Evolutionary conservation across 306 rosid species (phyloP), one percentile per base, ranked within the genome.

Genomic region (Medicago lupulina): DNA sequence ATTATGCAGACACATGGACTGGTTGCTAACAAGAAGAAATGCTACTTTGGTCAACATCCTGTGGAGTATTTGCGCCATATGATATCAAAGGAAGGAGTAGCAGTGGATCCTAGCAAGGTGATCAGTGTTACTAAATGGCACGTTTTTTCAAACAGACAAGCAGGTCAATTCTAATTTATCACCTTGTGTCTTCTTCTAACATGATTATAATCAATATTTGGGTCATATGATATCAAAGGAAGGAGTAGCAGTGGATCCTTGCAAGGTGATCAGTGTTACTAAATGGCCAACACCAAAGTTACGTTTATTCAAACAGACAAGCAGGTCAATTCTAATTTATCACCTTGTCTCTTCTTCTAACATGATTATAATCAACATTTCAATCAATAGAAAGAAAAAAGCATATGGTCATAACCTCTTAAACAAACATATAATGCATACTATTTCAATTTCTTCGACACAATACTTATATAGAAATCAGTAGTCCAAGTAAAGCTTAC

Each of bases 401-500:
- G 47, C 59, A n/a, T 10, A 67, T 14, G 6, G 11, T 60, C 58
- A 59, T 50, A 47, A 60, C 46, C 51, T 54, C 57, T 19, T 50
- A 39, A 75, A 55, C 13, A 21, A 15, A 67, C 31, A 69, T 17
- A 28, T 9, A 10, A 5, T 39, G 51, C 25, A 44, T 23, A 74
- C n/a, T n/a, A n/a, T n/a, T 21, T 82, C 21, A 54, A 62, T 43
- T 2, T 21, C 16, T 15, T 67, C 18, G 10, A 70, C 60, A 40
- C 49, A 18, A 18, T 40, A 38, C 28, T 50, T 31, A 5, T 28
- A 64, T 69, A 49, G 14, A 69, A 53, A 14, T 19, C n/a, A 4
- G 13, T 41, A 17, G 78, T 59, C 53, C 34, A 75, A 40, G 21
- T 62, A 53, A 34, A 23, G 49, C 41, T 85, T 53, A 79, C 77